Conservation (phyloP, 2,329 filamentous ascomycete species). For the Ceratocystis albifundus region DNA sequence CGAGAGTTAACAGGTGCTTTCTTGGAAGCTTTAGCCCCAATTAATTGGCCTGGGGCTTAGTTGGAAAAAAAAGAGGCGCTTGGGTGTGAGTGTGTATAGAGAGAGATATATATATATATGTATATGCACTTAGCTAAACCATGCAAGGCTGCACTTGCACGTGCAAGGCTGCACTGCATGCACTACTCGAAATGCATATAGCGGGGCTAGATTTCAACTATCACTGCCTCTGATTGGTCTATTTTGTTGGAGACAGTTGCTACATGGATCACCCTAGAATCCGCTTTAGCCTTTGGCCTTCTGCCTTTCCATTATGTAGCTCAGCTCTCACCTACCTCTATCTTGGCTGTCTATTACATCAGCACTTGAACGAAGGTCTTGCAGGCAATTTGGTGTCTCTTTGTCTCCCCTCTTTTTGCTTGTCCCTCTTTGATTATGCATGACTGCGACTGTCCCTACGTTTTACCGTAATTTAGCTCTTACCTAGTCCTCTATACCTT, state of each 20-base stretch:
- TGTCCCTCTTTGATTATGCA: background rate
- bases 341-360: constrained; percentile 1
- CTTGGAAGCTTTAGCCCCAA: background rate
- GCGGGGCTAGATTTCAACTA: background rate
- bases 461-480: too few relatives aligned
- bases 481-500: too few relatives aligned
- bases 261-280: background rate
- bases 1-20: background rate
- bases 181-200: background rate
- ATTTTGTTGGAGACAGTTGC: background rate
- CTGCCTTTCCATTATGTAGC: background rate
- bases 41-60: background rate
- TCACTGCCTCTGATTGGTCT: background rate
- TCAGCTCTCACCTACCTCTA: too few relatives aligned
- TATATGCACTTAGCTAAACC: background rate
- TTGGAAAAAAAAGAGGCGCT: too few relatives aligned
- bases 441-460: too few relatives aligned
- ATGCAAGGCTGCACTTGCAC: background rate
- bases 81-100: too few relatives aligned
- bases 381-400: background rate
- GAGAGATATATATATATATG: too few relatives aligned
- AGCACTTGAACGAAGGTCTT: background rate
- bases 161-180: background rate
- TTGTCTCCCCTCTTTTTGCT: background rate
- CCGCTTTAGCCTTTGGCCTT: background rate